These are phyloP conservation scores for Noccaea bulbosa DNA, from an alignment of 345 rosid species.

Conservation along the genomic window DNA sequence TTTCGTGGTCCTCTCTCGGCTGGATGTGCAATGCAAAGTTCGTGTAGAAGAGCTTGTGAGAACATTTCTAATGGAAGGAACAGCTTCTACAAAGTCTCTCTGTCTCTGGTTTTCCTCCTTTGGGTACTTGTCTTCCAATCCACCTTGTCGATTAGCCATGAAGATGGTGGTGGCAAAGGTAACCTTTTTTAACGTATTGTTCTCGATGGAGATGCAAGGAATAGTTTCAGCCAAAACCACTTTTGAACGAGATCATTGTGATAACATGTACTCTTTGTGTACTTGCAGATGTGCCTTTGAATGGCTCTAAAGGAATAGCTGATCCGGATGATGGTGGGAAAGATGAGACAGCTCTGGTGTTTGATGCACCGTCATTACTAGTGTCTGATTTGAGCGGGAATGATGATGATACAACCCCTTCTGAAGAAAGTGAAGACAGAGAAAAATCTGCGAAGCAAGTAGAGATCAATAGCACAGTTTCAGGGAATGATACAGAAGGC, in stretches of 20 bases:
- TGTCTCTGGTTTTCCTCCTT: constrained; percentile 67
- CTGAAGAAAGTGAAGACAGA: constrained; percentile 20
- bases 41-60: constrained; percentile 66
- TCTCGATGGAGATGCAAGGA: neutral
- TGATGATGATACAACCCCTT: constrained; percentile 7
- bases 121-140: constrained; percentile 78
- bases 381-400: constrained; percentile 28
- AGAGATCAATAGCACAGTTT: constrained; percentile 26
- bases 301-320: constrained; percentile 35
- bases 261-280: constrained; percentile 10
- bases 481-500: constrained; percentile 36
- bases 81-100: constrained; percentile 61
- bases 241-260: constrained; percentile 4
- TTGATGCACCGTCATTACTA: constrained; percentile 36
- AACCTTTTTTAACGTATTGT: neutral
- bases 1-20: constrained; percentile 8
- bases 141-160: constrained; percentile 65
- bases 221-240: neutral
- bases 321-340: constrained; percentile 14
- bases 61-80: constrained; percentile 46
- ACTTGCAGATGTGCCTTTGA: constrained; percentile 56
- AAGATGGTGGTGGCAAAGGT: constrained; percentile 68
- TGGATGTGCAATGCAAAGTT: constrained; percentile 89
- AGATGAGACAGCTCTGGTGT: constrained; percentile 29
- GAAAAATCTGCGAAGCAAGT: neutral